Conservation (phyloP, 805 yeast species). For the Tetrapisispora arboricola region DNA sequence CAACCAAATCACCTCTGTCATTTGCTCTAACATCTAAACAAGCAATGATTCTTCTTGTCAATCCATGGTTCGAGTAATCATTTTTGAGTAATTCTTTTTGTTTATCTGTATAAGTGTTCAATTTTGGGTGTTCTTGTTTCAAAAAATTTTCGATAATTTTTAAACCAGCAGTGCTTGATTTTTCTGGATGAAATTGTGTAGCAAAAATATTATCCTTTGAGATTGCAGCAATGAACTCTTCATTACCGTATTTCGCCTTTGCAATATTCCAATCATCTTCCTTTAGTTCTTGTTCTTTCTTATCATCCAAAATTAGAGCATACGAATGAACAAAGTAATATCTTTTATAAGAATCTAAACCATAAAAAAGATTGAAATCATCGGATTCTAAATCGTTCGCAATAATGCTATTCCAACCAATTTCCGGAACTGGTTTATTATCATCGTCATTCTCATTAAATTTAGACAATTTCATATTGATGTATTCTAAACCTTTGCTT, state of each 20-base stretch:
- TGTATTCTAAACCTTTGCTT: conserved; percentile 49
- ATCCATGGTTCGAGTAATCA: conserved; percentile 44
- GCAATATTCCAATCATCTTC: conserved; percentile 61
- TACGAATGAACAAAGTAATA: conserved; percentile 94
- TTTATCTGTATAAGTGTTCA: conserved; percentile 16
- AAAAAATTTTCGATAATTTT: conserved; percentile 65
- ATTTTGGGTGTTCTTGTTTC: conserved; percentile 25
- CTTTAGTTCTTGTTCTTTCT: conserved; percentile 26
- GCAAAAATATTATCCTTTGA: conserved; percentile 74
- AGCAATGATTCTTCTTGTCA: conserved; percentile 87
- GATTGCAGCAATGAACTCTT: conserved; percentile 75
- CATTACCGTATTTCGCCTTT: conserved; percentile 61
- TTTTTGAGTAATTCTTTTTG: conserved; percentile 19
- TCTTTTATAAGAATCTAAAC: conserved; percentile 54
- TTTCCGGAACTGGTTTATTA: conserved; percentile 83
- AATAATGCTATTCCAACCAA: conserved; percentile 76
- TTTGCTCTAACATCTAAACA: conserved; percentile 95
- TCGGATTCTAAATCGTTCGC: conserved; percentile 5
- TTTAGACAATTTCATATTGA: conserved; percentile 44
- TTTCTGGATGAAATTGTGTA: conserved; percentile 99
- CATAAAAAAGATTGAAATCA: conserved; percentile 36
- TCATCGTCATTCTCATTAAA: conserved; percentile 46
- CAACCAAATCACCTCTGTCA: conserved; percentile 91
- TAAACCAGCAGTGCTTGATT: conserved; percentile 87
- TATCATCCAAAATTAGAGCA: conserved; percentile 55